A percentile compares a stretch with the other conserved stretches of the same genome.
Evolutionary conservation across 108 stramenopile genomes (phyloP).

Genomic region (Nitzschia palea): DNA sequence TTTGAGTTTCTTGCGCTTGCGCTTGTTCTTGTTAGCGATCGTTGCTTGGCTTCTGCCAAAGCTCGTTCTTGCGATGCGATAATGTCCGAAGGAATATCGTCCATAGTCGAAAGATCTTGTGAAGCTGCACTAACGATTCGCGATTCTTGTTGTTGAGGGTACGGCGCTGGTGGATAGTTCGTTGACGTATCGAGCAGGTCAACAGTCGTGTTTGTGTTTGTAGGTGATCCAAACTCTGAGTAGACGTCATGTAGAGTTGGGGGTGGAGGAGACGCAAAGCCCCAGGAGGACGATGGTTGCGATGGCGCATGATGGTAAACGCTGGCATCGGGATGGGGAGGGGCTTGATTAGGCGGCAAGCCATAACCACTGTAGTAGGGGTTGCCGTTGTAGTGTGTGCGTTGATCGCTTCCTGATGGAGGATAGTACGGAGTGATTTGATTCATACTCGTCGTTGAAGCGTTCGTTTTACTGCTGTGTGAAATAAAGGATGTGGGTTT

Average conservation of each 20-base stretch:
- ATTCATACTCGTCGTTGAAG: too few relatives aligned
- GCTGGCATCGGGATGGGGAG: constrained; percentile 6
- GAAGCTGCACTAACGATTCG: background rate
- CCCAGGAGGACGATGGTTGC: background rate
- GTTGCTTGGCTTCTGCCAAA: background rate
- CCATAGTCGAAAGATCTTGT: background rate
- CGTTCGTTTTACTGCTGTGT: too few relatives aligned
- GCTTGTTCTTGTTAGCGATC: background rate
- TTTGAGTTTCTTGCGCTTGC: background rate
- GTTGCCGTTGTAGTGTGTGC: constrained; percentile 2
- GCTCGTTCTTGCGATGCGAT: constrained; percentile 27
- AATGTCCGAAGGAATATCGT: constrained; percentile 8
- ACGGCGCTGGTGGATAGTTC: background rate
- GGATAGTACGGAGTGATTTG: background rate
- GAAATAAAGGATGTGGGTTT: too few relatives aligned
- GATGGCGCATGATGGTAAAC: background rate
- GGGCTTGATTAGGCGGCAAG: constrained; percentile 1
- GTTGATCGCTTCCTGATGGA: background rate
- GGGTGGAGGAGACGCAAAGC: constrained; percentile 5
- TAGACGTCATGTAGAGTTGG: constrained; percentile 8
- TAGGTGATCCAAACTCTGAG: background rate
- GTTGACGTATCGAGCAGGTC: background rate
- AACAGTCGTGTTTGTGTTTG: background rate
- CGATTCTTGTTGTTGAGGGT: background rate
- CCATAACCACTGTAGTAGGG: constrained; percentile 1